A percentile compares a stretch with the other conserved stretches of the same genome.
These are phyloP conservation scores for Vaccinium corymbosum DNA, from an alignment of 148 eudicot genomes.

Conservation along the genomic window DNA sequence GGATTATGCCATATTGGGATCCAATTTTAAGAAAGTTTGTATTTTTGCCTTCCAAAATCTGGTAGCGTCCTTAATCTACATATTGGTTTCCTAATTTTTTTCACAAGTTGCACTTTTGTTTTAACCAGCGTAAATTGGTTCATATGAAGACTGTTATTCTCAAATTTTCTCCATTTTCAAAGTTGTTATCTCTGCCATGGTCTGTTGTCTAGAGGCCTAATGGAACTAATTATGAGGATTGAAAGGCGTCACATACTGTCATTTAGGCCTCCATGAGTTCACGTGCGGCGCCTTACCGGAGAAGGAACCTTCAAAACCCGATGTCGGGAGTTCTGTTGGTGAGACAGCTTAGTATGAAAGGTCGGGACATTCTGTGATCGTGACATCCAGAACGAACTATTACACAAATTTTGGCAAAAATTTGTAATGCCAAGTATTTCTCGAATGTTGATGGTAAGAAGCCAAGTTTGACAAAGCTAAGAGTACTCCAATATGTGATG, in stretches of 20 bases:
- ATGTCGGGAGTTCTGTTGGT: not conserved
- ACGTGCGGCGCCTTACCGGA: not conserved
- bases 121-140: not conserved
- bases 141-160: no score
- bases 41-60: not conserved
- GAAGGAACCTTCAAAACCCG: not conserved
- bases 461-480: not conserved
- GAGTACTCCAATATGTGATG: not conserved
- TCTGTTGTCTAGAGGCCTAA: not conserved
- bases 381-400: not conserved
- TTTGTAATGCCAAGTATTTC: not conserved
- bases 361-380: not conserved
- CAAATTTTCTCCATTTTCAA: not conserved
- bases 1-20: not conserved
- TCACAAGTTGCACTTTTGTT: not conserved
- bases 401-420: no score
- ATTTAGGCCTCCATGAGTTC: not conserved
- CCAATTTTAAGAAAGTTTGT: not conserved
- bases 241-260: not conserved
- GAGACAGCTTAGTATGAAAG: not conserved
- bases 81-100: not conserved
- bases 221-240: not conserved
- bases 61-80: not conserved
- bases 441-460: not conserved
- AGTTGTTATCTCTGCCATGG: not conserved